Conservation (phyloP, 805 yeast species). For the Vanderwaltozyma verrucispora region DNA sequence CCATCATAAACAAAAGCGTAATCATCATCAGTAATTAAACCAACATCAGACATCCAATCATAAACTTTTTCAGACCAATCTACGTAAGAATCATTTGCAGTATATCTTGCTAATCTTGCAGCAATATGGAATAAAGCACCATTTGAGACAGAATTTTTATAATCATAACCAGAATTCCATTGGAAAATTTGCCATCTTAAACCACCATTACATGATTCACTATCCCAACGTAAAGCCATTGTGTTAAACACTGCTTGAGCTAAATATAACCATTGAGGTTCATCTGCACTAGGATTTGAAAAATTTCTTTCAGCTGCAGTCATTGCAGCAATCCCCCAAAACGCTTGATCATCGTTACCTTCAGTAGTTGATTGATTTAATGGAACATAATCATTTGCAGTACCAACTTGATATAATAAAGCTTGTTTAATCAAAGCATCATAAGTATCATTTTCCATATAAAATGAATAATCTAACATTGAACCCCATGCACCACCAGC, state of each 20-base stretch:
- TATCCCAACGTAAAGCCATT: conserved; percentile 87
- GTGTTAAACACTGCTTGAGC: conserved; percentile 88
- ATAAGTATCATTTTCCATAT: conserved; percentile 60
- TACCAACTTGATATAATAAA: conserved; percentile 63
- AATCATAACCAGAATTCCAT: conserved; percentile 91
- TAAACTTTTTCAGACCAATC: conserved; percentile 68
- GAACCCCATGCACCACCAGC: conserved; percentile 96
- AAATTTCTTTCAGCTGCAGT: conserved; percentile 87
- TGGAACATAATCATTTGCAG: conserved; percentile 71
- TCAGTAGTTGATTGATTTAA: conserved; percentile 82
- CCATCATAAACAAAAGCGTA: conserved; percentile 52
- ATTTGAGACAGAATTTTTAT: conserved; percentile 85
- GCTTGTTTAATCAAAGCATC: conserved; percentile 50
- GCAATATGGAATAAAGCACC: conserved; percentile 83
- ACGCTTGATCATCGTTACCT: conserved; percentile 97
- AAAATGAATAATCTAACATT: conserved; percentile 66
- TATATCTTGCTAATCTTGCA: conserved; percentile 77
- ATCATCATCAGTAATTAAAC: conserved; percentile 33
- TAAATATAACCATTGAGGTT: conserved; percentile 69
- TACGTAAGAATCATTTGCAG: conserved; percentile 60
- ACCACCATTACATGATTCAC: conserved; percentile 67
- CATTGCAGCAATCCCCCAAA: conserved; percentile 93
- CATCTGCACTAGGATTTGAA: conserved; percentile 47
- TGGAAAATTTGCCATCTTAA: conserved; percentile 92
- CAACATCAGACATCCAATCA: conserved; percentile 62